Evolutionary conservation across 2,329 filamentous ascomycete genomes (phyloP), one percentile per base, ranked within the genome.

Genomic region (Myriosclerotinia curreyana): DNA sequence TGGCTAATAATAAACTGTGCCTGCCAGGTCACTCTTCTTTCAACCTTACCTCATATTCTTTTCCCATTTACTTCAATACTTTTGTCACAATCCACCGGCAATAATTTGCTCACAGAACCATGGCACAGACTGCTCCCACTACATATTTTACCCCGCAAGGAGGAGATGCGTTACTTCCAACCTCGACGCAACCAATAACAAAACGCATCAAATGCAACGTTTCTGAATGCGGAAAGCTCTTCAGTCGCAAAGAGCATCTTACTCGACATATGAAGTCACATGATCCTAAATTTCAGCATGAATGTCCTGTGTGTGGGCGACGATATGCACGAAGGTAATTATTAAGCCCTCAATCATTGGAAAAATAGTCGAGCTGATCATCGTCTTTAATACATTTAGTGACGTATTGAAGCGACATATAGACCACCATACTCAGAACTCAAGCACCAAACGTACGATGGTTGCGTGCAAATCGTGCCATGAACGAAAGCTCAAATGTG

Each of bases 401-500:
- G 70, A 73, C 55, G 70, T 69, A 38, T 65, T 73, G 22, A 68
- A 67, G 52, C 68, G 71, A 12, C 71, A 73, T 64, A 42, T 71
- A 12, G 62, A 55, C 22, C 61, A 65, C 17, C 71, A 73, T 64
- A 68, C 70, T 34, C 68, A 70, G 31, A 61, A 49, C 11, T 71
- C 64, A 51, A 70, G 65, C 28, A 64, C 28, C 25, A 70, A 70
- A 15, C 74, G 78, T 44, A 74, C 74, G n/a, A 76, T 76, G 40
- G 72, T 75, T 6, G 78, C 79, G 14, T 80, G 79, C 55, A 75
- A 79, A 67, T 74, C 76, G 5, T 81, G 79, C 38, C 79, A 78
- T 54, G 72, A 75, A n/a, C 78, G 76, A 65, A 81, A 80, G 70
- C 79, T 76, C 2, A 79, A 78, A 64, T 80, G 79, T 59, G 76